These are phyloP conservation scores for Candida sanyaensis DNA, from an alignment of 1,139 yeast genomes.

Conservation along the genomic window DNA sequence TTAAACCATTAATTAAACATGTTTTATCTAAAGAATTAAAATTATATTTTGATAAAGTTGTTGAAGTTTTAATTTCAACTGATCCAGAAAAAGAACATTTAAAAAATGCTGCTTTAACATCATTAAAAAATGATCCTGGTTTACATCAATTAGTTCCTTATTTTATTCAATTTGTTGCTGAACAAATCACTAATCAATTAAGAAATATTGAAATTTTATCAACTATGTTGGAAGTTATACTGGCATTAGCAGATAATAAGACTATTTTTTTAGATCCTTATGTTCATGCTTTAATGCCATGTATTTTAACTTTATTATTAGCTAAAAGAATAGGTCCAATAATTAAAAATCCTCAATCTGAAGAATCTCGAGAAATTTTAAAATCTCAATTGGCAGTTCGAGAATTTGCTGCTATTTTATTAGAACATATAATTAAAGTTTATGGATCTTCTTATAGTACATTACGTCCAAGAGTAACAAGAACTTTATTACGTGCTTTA, in stretches of 20 bases:
- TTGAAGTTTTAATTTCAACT: conserved; percentile 70
- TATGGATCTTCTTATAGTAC: conserved; percentile 90
- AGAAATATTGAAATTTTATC: conserved; percentile 70
- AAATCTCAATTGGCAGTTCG: conserved; percentile 64
- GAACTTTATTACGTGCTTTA: conserved; percentile 89
- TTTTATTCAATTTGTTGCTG: conserved; percentile 93
- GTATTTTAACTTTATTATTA: conserved; percentile 81
- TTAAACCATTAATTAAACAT: conserved; percentile 95
- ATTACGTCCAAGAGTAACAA: conserved; percentile 88
- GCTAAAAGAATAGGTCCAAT: conserved; percentile 86
- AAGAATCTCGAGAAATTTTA: conserved; percentile 30
- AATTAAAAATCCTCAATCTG: conserved; percentile 28
- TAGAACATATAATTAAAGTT: conserved; percentile 72
- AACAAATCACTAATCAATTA: conserved; percentile 87
- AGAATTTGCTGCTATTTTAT: conserved; percentile 83
- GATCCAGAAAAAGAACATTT: conserved; percentile 60
- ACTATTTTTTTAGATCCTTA: conserved; percentile 93
- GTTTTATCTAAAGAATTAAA: conserved; percentile 93
- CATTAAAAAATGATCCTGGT: conserved; percentile 91
- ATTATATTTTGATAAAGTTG: conserved; percentile 88
- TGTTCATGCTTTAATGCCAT: conserved; percentile 95
- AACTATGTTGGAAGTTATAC: conserved; percentile 90
- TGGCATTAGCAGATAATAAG: conserved; percentile 80
- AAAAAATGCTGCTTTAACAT: conserved; percentile 77
- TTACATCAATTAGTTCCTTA: conserved; percentile 96